Evolutionary conservation across 208 protist genomes (phyloP).

Genomic region (Leishmania martiniquensis): DNA sequence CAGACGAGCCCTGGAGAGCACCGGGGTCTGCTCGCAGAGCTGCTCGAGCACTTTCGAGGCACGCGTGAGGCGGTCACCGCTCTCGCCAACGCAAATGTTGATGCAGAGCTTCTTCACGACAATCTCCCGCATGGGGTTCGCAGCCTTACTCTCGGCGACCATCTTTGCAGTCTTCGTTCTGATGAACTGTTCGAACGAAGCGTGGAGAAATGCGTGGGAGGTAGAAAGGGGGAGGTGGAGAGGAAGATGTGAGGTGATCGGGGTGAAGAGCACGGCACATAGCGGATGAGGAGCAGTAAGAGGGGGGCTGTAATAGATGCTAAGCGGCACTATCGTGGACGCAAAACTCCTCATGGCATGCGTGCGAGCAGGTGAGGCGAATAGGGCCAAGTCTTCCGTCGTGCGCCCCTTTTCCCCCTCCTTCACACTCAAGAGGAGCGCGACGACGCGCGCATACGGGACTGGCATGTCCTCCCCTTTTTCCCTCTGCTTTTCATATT

Average conservation of each 20-base stretch:
- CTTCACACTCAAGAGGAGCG: neutral
- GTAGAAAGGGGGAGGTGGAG: neutral
- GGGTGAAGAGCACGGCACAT: too few relatives aligned
- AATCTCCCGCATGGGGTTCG: conserved; percentile 98
- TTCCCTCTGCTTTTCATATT: neutral
- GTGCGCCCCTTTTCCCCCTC: neutral
- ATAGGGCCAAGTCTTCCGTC: neutral
- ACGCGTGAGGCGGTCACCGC: conserved; percentile 98
- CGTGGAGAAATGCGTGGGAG: neutral
- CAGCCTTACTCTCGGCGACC: conserved; percentile 86
- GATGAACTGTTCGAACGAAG: conserved; percentile 21
- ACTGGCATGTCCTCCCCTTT: neutral
- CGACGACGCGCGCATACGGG: neutral
- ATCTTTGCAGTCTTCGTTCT: conserved; percentile 44
- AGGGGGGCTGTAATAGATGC: too few relatives aligned
- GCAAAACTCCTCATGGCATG: neutral
- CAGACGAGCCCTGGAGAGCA: conserved; percentile 97
- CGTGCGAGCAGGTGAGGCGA: neutral
- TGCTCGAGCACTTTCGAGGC: conserved; percentile 99
- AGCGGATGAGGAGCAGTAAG: too few relatives aligned
- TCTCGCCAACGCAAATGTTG: conserved; percentile 99
- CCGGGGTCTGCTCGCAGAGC: conserved; percentile 98
- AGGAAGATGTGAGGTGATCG: too few relatives aligned
- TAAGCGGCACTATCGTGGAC: neutral
- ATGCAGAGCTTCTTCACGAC: conserved; percentile 99